A percentile compares a stretch with the other conserved stretches of the same genome.
These are phyloP conservation scores for Ceratobasidium sp. DNA, from an alignment of 1,284 basidiomycete genomes.

Conservation along the genomic window DNA sequence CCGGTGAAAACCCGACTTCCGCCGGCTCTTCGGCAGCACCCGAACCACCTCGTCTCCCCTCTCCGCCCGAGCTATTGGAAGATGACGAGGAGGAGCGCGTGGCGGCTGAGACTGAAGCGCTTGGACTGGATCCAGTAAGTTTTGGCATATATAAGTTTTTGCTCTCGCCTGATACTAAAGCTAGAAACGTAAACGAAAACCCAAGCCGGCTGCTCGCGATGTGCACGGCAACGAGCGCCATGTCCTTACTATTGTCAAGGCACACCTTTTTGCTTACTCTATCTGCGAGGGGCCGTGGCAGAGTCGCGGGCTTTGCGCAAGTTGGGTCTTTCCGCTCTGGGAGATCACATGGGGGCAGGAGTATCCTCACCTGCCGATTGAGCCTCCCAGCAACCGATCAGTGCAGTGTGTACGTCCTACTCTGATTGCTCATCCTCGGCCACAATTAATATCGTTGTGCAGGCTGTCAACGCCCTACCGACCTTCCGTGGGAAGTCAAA, in stretches of 20 bases:
- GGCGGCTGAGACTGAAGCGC: neutral
- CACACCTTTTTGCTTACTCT: neutral
- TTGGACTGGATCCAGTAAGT: neutral
- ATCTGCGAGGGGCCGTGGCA: neutral
- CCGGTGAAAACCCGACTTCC: neutral
- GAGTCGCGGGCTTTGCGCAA: neutral
- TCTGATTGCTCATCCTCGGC: no score
- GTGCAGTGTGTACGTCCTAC: no score
- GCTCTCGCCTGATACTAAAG: neutral
- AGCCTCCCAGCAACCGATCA: no score
- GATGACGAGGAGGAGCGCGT: conserved; percentile 3
- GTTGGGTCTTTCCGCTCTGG: no score
- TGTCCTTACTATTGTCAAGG: neutral
- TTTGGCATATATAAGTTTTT: neutral
- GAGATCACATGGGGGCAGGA: no score
- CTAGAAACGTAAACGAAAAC: neutral
- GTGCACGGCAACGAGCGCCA: conserved; percentile 2
- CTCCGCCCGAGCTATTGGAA: neutral
- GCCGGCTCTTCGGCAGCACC: neutral
- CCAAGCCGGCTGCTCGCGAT: neutral
- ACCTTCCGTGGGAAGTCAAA: no score
- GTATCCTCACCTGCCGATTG: no score
- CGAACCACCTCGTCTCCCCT: neutral
- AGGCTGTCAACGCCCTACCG: no score
- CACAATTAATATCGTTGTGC: no score